Base-by-base conservation (phyloP, 495 filamentous ascomycete genomes). In the Aspergillus nanangensis region DNA sequence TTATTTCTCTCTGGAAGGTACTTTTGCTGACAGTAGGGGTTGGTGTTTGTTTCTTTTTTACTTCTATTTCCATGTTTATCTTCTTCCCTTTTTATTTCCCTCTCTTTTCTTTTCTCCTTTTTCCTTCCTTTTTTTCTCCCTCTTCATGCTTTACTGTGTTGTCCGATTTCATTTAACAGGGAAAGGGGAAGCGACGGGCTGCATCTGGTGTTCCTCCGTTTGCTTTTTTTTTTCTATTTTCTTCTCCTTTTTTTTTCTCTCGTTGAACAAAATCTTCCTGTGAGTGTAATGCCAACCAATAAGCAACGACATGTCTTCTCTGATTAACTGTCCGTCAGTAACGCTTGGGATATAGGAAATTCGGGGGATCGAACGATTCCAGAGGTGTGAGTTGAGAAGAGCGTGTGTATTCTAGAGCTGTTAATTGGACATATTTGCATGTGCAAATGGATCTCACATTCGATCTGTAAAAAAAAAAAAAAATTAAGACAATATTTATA, bases 131-230 rank as follows among this genome's bases (percentile, higher is more conserved):
- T 36, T 39, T 34, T 41, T 49, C 35, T 7, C 38, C 38, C 41
- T 45, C 32, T 45, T 45, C 10, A 45, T 45, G 14, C n/a, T n/a
- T n/a, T n/a, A n/a, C n/a, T n/a, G n/a, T n/a, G n/a, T n/a, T n/a
- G n/a, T 37, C 52, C 14, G 37, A 48, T 45, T 32, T 48, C 48
- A 41, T 49, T 57, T 59, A 51, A 60, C 55, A 49, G 58, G 56
- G 54, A 58, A 51, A 60, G 60, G 63, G 60, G 52, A 55, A 56
- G 57, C 57, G 59, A 67, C 47, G 51, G 48, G 52, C 47, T 63
- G 54, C 56, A 59, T 63, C 44, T 57, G 56, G 52, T 60, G 52
- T 57, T 55, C 31, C 47, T 39, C 53, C 50, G 45, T 57, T 58
- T 57, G 57, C 47, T 55, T 54, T 57, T 51, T 52, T 23, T 38